Evolutionary conservation across 805 yeast genomes (phyloP).

Genomic region (Suhomyces emberorum): DNA sequence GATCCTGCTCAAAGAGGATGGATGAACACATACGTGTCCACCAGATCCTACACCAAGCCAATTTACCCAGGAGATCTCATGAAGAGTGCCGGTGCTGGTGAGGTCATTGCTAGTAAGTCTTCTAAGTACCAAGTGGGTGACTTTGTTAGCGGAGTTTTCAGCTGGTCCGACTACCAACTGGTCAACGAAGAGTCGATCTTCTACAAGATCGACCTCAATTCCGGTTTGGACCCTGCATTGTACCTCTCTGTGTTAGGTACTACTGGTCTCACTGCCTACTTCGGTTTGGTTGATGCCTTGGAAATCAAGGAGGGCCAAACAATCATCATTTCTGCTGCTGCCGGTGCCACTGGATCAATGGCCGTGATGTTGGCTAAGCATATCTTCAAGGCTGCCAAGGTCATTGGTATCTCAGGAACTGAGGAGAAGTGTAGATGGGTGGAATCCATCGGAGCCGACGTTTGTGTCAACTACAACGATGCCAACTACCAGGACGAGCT

Average conservation of each 20-base stretch:
- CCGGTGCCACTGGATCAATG: conserved; percentile 69
- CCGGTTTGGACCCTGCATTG: conserved; percentile 34
- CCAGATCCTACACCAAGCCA: conserved; percentile 33
- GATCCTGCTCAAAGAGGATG: conserved; percentile 38
- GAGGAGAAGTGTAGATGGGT: conserved; percentile 52
- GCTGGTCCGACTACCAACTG: conserved; percentile 49
- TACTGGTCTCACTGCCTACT: conserved; percentile 60
- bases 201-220: conserved; percentile 25
- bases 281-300: conserved; percentile 49
- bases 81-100: conserved; percentile 43
- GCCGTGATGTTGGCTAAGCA: conserved; percentile 55
- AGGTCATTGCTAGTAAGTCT: conserved; percentile 48
- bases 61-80: conserved; percentile 44
- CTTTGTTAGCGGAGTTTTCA: conserved; percentile 32
- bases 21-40: conserved; percentile 23
- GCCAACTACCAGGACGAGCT: conserved; percentile 23
- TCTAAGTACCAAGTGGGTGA: conserved; percentile 42
- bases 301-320: conserved; percentile 42
- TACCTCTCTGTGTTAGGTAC: conserved; percentile 52
- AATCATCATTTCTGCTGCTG: conserved; percentile 59
- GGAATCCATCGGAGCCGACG: conserved; percentile 52
- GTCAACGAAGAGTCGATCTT: conserved; percentile 23
- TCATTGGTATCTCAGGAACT: conserved; percentile 64
- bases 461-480: conserved; percentile 52
- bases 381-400: conserved; percentile 49